A percentile compares a stretch with the other conserved stretches of the same genome.
Conservation (phyloP, 2,329 filamentous ascomycete genomes). For the Alternaria dauci region DNA sequence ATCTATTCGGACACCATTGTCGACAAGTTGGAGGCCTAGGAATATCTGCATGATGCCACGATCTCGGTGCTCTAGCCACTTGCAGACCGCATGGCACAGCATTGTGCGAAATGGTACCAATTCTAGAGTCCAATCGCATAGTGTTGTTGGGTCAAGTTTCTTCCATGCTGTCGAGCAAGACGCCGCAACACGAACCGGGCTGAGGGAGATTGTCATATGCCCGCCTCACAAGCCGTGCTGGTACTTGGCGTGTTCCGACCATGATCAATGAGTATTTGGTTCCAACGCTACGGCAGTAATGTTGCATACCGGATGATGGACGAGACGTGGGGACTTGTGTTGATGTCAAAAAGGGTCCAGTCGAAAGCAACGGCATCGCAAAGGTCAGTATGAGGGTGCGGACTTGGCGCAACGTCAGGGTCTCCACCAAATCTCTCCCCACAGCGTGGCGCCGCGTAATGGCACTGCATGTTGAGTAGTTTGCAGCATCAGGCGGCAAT, state of each 20-base stretch:
- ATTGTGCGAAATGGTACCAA: background rate
- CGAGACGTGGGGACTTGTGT: background rate
- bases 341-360: background rate
- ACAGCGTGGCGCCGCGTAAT: slow-evolving; percentile 19
- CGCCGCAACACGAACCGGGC: background rate
- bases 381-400: background rate
- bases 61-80: background rate
- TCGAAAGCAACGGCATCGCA: background rate
- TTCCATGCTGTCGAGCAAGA: background rate
- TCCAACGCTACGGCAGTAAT: background rate
- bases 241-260: background rate
- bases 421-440: slow-evolving; percentile 10
- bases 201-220: slow-evolving; percentile 3
- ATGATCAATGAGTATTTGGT: background rate
- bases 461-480: slow-evolving; percentile 6
- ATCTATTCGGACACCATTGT: background rate
- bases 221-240: slow-evolving; percentile 1
- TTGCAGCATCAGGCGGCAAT: slow-evolving; percentile 3
- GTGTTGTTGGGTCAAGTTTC: background rate
- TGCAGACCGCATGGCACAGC: background rate
- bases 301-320: background rate
- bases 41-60: background rate
- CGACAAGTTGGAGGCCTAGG: background rate
- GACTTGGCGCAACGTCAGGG: slow-evolving; percentile 21
- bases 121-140: background rate